Conservation (phyloP, 1,139 yeast genomes). For the Debaryomycetaceae sp. region DNA sequence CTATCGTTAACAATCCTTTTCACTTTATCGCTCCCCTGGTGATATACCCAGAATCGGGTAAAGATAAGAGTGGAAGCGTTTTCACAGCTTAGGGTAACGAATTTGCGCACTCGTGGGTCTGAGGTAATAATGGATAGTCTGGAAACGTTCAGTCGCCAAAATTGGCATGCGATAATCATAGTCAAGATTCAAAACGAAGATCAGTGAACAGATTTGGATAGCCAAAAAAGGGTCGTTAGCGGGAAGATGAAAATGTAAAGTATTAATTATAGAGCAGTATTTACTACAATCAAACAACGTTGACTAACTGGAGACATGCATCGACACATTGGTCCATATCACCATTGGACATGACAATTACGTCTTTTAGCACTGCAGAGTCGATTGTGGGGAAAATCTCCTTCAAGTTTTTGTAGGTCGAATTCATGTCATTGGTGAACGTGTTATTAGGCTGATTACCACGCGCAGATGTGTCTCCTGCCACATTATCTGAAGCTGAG, state of each 20-base stretch:
- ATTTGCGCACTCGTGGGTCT: neutral
- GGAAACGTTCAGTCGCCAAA: no score
- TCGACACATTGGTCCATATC: slow-evolving; percentile 76
- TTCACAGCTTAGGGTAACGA: neutral
- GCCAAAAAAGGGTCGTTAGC: neutral
- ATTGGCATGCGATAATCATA: no score
- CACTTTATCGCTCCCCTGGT: neutral
- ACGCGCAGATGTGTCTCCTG: slow-evolving; percentile 2
- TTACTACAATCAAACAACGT: slow-evolving; percentile 5
- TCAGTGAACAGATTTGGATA: neutral
- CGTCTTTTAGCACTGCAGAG: slow-evolving; percentile 63
- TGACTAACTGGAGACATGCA: slow-evolving; percentile 42
- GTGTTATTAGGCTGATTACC: slow-evolving; percentile 2
- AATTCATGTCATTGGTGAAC: slow-evolving; percentile 12
- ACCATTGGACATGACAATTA: slow-evolving; percentile 63
- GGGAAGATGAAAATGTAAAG: no score
- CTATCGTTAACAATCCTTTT: neutral
- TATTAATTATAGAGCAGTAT: no score
- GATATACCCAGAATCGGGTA: neutral
- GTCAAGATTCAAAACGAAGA: no score
- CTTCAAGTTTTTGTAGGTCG: slow-evolving; percentile 42
- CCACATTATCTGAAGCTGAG: neutral
- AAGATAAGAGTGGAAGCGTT: neutral
- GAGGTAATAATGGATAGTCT: no score
- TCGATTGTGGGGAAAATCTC: slow-evolving; percentile 81